A percentile compares a stretch with the other conserved stretches of the same genome.
Evolutionary conservation across 164 flowering plant species (phyloP).

Genomic region (Annona cherimola): DNA sequence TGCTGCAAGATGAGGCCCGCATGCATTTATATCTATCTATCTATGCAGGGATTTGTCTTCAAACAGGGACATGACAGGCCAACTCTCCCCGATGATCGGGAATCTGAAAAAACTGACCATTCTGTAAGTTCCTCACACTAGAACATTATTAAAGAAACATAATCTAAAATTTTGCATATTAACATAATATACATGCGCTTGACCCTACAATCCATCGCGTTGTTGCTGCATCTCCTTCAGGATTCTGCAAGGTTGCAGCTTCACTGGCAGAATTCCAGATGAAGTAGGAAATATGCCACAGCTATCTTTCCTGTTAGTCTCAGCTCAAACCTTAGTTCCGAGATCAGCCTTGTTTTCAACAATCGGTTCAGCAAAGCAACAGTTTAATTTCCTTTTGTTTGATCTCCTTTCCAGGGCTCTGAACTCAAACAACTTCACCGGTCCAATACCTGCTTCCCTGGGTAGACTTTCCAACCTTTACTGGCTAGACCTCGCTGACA

Average conservation of each 20-base stretch:
- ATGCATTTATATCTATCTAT: neutral
- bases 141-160: neutral
- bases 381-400: neutral
- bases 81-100: constrained; percentile 55
- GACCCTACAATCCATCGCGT: neutral
- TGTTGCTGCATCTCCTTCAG: constrained; percentile 25
- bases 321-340: neutral
- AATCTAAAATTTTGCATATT: neutral
- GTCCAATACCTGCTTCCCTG: constrained; percentile 65
- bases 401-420: constrained; percentile 53
- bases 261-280: constrained; percentile 62
- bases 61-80: constrained; percentile 61
- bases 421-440: constrained; percentile 73
- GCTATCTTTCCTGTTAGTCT: constrained; percentile 69
- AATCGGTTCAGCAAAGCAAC: neutral
- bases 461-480: constrained; percentile 76
- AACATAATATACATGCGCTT: neutral
- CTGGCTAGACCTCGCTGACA: constrained; percentile 92
- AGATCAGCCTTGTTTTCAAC: neutral
- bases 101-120: constrained; percentile 50
- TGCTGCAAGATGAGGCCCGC: no score
- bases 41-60: constrained; percentile 71
- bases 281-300: constrained; percentile 64
- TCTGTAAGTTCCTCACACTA: constrained; percentile 40
- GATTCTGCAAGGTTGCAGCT: constrained; percentile 75